Percentiles rank a stretch among this genome's conserved stretches.
These are phyloP conservation scores for Quercus gilva DNA, from an alignment of 306 rosid genomes.

Conservation along the genomic window DNA sequence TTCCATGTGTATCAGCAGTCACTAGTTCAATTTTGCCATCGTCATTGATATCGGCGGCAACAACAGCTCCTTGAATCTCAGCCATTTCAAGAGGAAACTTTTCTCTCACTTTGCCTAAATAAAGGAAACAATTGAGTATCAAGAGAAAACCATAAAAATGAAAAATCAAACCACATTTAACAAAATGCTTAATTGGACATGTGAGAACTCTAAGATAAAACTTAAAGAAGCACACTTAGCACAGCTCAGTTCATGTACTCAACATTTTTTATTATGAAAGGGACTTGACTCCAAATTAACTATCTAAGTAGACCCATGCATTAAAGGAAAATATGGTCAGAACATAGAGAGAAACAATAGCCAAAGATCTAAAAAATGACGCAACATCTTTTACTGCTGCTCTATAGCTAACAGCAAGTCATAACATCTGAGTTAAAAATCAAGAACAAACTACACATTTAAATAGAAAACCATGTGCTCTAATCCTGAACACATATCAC, in stretches of 20 bases:
- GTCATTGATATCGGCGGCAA: constrained; percentile 96
- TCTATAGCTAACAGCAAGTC: neutral
- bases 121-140: constrained; percentile 25
- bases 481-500: neutral
- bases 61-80: constrained; percentile 85
- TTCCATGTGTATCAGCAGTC: constrained; percentile 89
- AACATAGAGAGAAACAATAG: neutral
- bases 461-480: neutral
- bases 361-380: neutral
- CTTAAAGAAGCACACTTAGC: neutral
- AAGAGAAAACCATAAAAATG: neutral
- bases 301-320: neutral
- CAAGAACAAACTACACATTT: neutral
- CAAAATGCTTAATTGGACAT: neutral
- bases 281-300: neutral
- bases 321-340: neutral
- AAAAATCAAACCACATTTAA: neutral
- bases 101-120: constrained; percentile 80
- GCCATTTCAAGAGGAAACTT: constrained; percentile 99
- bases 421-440: neutral
- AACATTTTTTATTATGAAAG: neutral
- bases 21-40: constrained; percentile 98
- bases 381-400: neutral
- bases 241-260: neutral
- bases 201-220: neutral